Evolutionary conservation across 140 eudicot species (phyloP), one percentile per base, ranked within the genome.

Genomic region (Cichorium intybus): DNA sequence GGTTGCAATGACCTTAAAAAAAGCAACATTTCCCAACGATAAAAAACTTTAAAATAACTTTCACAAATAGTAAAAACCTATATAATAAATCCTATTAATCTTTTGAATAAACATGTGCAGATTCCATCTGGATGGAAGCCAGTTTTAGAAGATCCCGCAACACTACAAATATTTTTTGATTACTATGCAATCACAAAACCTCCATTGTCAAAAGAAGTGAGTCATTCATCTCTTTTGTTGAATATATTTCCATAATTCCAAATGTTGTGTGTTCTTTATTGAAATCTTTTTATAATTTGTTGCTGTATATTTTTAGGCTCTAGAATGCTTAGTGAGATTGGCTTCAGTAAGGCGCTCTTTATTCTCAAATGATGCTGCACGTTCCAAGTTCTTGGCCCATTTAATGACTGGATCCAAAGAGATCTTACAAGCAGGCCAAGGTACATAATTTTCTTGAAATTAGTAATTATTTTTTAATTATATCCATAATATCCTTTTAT

Each of bases 301-400:
- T 50, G 26, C 21, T 37, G 34, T 54, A 15, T 11, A n/a, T 66
- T 14, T 64, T 5, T 74, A 92, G 98, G 88, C 98, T 53, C 59
- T 92, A 73, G 98, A 92, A 80, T 92, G 98, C 85, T 75, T 92
- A 73, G 98, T 88, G 72, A 74, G 95, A 65, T 63, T 92, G 78
- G 95, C 95, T 69, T 88, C 96, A 26, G 91, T 88, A 48, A 83
- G 98, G 62, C 90, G 98, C 33, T 85, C 96, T 66, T 71, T 92
- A 68, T 92, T 92, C 72, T 76, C 95, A 56, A 88, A 86, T 68
- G 96, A 88, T 75, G 82, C 82, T 24, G 67, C 95, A 6, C 96
- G 96, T 39, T 78, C 95, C 15, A 86, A 81, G 72, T 92, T 80
- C 66, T 62, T 92, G 79, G 95, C 85, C 61, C 91, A 82, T 79